Conservation (phyloP, 805 yeast species). For the Cyberlindnera japonica region DNA sequence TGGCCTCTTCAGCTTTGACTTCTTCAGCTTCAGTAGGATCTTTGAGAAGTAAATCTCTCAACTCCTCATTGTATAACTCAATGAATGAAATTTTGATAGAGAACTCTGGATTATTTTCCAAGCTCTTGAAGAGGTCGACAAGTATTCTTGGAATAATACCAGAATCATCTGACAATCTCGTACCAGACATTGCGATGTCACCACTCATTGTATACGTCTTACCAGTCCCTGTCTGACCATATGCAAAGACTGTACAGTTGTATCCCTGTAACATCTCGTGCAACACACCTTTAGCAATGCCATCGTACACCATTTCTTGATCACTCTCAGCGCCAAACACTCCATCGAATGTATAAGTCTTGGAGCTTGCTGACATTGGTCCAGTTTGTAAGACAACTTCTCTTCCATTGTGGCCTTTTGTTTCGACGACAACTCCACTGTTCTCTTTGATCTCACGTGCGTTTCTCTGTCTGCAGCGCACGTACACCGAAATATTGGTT, state of each 20-base stretch:
- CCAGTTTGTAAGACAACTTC: slow-evolving; percentile 45
- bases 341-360: slow-evolving; percentile 67
- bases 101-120: slow-evolving; percentile 46
- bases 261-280: slow-evolving; percentile 68
- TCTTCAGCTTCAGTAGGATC: slow-evolving; percentile 27
- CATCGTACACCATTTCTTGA: slow-evolving; percentile 62
- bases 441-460: slow-evolving; percentile 52
- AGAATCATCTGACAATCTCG: slow-evolving; percentile 40
- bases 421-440: slow-evolving; percentile 52
- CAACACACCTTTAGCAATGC: slow-evolving; percentile 53
- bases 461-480: slow-evolving; percentile 54
- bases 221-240: slow-evolving; percentile 89
- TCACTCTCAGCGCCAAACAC: slow-evolving; percentile 81
- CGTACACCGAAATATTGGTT: slow-evolving; percentile 49
- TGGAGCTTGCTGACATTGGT: slow-evolving; percentile 31
- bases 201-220: slow-evolving; percentile 77
- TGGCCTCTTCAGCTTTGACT: not conserved
- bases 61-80: slow-evolving; percentile 80
- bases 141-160: slow-evolving; percentile 64
- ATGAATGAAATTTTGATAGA: slow-evolving; percentile 70
- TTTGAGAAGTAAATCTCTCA: slow-evolving; percentile 54
- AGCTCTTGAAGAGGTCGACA: slow-evolving; percentile 47
- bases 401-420: slow-evolving; percentile 41
- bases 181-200: slow-evolving; percentile 45
- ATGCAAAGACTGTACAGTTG: slow-evolving; percentile 77